Percentiles rank a stretch among this genome's conserved stretches.
These are phyloP conservation scores for Auxenochlorella protothecoides DNA, from an alignment of 139 green algal species.

Conservation along the genomic window DNA sequence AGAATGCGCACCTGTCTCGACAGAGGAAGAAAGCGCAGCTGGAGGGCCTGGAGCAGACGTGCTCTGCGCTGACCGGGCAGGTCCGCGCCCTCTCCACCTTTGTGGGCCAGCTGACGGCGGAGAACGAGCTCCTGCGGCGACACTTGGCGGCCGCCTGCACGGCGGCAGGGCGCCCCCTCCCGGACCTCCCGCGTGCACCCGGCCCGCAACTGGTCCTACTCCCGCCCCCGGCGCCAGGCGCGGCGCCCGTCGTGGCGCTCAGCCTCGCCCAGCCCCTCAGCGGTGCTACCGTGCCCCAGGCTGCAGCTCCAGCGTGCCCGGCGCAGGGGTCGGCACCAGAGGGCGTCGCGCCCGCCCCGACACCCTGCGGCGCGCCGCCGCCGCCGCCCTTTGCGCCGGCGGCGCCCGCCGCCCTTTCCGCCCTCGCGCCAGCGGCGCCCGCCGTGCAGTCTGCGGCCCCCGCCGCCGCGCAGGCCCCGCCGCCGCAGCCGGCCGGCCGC, in stretches of 20 bases:
- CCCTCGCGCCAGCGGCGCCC: background rate
- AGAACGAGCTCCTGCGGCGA: conserved; percentile 46
- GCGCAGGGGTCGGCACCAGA: background rate
- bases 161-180: background rate
- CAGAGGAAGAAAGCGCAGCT: conserved; percentile 63
- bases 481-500: background rate
- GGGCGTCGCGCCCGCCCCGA: background rate
- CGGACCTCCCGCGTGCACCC: background rate
- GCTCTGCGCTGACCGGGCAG: conserved; percentile 23
- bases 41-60: conserved; percentile 39
- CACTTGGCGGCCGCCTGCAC: conserved; percentile 30
- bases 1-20: conserved; percentile 54
- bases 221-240: background rate
- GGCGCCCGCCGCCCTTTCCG: background rate
- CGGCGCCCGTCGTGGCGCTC: background rate
- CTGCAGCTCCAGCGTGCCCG: too few species aligned
- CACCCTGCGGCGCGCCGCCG: too few species aligned
- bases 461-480: background rate
- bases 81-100: conserved; percentile 34
- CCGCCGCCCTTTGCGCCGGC: background rate
- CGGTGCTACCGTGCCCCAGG: too few species aligned
- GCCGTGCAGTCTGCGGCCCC: background rate
- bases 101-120: conserved; percentile 41
- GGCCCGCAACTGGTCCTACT: background rate
- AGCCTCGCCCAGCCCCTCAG: too few species aligned